phyloP scores from a whole-genome alignment of 768 basidiomycete species.

The Termitomyces sp. region DNA sequence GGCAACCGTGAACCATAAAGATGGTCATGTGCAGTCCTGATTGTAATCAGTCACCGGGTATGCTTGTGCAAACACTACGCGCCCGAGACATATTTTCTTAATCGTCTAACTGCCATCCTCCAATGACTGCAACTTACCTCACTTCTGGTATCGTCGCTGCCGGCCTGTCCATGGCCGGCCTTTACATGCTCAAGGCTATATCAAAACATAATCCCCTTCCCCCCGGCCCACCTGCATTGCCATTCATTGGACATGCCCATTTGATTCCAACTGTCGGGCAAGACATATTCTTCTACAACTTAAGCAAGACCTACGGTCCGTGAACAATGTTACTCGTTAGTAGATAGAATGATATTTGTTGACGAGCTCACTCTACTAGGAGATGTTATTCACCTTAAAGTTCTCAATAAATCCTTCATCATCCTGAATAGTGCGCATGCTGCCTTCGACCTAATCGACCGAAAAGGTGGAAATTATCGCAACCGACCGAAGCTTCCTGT shows the following conservation, averaged over 20 bases:
- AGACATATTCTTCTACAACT: constrained; percentile 22
- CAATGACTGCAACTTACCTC: too few relatives aligned
- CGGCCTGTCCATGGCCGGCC: too few relatives aligned
- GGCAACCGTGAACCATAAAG: too few relatives aligned
- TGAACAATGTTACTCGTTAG: not conserved
- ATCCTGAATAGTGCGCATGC: constrained; percentile 19
- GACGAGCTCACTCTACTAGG: not conserved
- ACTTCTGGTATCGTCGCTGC: too few relatives aligned
- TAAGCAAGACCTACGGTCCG: constrained; percentile 27
- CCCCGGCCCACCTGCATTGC: constrained; percentile 27
- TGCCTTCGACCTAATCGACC: constrained; percentile 21
- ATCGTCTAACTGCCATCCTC: too few relatives aligned
- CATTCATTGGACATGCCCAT: constrained; percentile 30
- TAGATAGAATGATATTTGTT: not conserved
- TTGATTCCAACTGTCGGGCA: constrained; percentile 24
- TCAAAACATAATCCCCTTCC: constrained; percentile 11
- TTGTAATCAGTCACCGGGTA: too few relatives aligned
- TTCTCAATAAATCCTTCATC: constrained; percentile 20
- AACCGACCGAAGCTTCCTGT: constrained; percentile 14
- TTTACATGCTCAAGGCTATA: too few relatives aligned
- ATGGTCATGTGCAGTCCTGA: too few relatives aligned
- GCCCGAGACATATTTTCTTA: too few relatives aligned
- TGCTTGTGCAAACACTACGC: too few relatives aligned
- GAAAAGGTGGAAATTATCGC: constrained; percentile 22
- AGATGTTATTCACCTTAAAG: constrained; percentile 15